A percentile compares a stretch with the other conserved stretches of the same genome.
phyloP scores from a whole-genome alignment of 2,329 filamentous ascomycete species.

The Aphanocladium album region DNA sequence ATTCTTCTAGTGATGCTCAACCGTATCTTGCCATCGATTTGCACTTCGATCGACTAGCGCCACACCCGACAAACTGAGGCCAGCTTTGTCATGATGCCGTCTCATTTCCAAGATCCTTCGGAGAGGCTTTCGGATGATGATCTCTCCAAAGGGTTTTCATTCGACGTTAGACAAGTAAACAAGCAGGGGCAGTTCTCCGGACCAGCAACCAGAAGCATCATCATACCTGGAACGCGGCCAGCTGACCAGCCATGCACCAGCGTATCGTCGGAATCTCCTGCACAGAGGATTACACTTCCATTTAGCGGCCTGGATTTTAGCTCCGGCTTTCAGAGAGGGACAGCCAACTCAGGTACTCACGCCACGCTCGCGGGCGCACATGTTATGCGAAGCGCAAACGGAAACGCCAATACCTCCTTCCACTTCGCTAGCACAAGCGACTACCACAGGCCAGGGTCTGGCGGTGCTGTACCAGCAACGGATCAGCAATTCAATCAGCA shows the following conservation, averaged over 20 bases:
- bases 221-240: not conserved
- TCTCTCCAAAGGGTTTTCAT: conserved; percentile 16
- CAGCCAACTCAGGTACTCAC: not conserved
- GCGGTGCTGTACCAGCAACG: not conserved
- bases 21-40: too few species aligned
- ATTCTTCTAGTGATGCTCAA: too few species aligned
- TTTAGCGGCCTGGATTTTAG: not conserved
- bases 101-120: not conserved
- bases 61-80: not conserved
- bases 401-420: not conserved
- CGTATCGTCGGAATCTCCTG: not conserved
- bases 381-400: not conserved
- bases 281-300: not conserved
- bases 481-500: not conserved
- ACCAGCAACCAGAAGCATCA: not conserved
- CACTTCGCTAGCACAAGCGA: not conserved
- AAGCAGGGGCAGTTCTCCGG: conserved; percentile 18
- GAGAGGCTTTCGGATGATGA: conserved; percentile 14
- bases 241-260: not conserved
- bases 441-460: not conserved
- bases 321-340: not conserved
- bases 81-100: not conserved
- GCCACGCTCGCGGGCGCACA: not conserved
- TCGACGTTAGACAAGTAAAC: conserved; percentile 14
- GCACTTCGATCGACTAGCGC: not conserved